phyloP scores from a whole-genome alignment of 1,284 basidiomycete species.

The Sanghuangporus sanghuang region DNA sequence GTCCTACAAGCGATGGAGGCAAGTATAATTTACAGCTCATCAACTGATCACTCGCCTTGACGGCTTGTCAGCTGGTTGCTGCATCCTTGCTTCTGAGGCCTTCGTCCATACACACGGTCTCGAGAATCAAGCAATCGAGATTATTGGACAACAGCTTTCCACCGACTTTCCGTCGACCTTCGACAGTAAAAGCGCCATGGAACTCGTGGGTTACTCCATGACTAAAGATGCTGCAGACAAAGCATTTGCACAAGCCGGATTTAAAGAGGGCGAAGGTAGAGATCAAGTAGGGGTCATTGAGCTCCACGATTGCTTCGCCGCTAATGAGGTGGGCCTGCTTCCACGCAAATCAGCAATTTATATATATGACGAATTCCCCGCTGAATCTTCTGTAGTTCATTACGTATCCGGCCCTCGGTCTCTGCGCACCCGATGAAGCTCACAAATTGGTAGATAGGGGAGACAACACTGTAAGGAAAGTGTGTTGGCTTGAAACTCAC shows the following conservation, averaged over 20 bases:
- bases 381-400: conserved; percentile 49
- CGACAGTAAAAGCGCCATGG: conserved; percentile 65
- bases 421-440: conserved; percentile 66
- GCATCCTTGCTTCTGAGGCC: conserved; percentile 74
- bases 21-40: not conserved
- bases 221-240: conserved; percentile 64
- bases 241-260: conserved; percentile 71
- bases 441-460: conserved; percentile 72
- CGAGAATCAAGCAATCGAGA: conserved; percentile 84
- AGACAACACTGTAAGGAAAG: conserved; percentile 65
- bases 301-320: conserved; percentile 81
- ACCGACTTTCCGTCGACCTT: conserved; percentile 65
- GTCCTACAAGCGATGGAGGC: conserved; percentile 51
- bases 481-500: not conserved
- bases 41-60: conserved; percentile 36
- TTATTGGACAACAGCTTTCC: conserved; percentile 56
- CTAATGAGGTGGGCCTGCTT: conserved; percentile 54
- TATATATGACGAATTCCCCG: not conserved
- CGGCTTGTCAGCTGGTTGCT: conserved; percentile 53
- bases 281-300: conserved; percentile 82
- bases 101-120: conserved; percentile 73
- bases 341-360: not conserved
- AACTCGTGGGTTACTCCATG: conserved; percentile 74
- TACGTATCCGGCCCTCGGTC: conserved; percentile 78
- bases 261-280: conserved; percentile 55